Conservation (phyloP, 1,139 yeast genomes). For the Yamadazyma triangularis region DNA sequence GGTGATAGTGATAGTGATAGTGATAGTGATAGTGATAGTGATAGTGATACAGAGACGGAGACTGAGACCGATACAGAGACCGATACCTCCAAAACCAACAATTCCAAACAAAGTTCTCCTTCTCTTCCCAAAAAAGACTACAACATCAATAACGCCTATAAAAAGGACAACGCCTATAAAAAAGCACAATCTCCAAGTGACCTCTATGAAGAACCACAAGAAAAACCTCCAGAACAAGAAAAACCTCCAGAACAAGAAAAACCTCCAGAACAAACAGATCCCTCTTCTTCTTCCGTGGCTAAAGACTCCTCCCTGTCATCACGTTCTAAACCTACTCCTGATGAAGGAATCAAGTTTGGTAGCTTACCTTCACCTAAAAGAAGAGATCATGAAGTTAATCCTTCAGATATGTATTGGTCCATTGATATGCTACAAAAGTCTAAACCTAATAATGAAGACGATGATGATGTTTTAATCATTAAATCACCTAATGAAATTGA, state of each 20-base stretch:
- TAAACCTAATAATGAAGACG: conserved; percentile 8
- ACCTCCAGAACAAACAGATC: too few relatives aligned
- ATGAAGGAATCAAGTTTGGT: conserved; percentile 28
- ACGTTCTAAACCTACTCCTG: conserved; percentile 11
- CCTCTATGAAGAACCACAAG: not conserved
- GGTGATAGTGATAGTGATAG: too few relatives aligned
- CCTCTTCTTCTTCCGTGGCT: too few relatives aligned
- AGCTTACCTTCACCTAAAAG: conserved; percentile 35
- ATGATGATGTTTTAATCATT: conserved; percentile 63
- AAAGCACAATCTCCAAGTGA: not conserved
- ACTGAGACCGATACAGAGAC: too few relatives aligned
- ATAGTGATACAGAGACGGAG: too few relatives aligned
- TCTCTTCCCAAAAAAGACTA: too few relatives aligned
- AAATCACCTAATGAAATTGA: conserved; percentile 75
- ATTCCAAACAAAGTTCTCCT: not conserved
- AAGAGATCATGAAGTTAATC: conserved; percentile 55
- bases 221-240: too few relatives aligned
- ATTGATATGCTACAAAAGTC: conserved; percentile 64
- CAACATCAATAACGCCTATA: too few relatives aligned
- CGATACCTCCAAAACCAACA: not conserved
- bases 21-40: too few relatives aligned
- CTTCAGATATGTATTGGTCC: conserved; percentile 80
- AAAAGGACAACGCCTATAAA: too few relatives aligned
- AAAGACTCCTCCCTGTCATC: conserved; percentile 1
- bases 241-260: too few relatives aligned